Evolutionary conservation across 23 red algal genomes (phyloP).

Genomic region (Gracilariopsis chorda): DNA sequence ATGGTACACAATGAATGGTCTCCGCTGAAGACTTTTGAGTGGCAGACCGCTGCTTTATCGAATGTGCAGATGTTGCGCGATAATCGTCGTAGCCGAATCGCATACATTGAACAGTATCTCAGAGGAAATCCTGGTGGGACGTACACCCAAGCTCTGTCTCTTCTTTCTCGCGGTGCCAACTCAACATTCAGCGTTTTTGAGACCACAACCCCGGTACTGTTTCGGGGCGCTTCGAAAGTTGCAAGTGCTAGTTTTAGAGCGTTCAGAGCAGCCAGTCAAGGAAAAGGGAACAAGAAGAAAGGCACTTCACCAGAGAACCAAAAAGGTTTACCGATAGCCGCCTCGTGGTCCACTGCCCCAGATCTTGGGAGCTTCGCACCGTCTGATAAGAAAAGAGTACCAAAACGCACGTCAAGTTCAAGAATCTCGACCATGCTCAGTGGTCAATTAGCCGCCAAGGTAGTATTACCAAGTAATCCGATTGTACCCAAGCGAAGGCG

Average conservation of each 20-base stretch:
- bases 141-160: neutral
- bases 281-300: neutral
- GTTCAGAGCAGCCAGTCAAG: neutral
- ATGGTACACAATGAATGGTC: neutral
- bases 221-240: neutral
- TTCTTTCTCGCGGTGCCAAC: neutral
- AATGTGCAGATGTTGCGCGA: neutral
- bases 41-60: neutral
- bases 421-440: neutral
- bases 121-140: neutral
- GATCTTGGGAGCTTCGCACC: neutral
- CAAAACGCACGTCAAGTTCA: neutral
- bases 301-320: neutral
- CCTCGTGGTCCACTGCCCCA: neutral
- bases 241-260: neutral
- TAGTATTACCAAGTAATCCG: neutral
- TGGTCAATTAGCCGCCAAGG: neutral
- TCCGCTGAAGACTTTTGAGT: neutral
- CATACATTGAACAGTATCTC: neutral
- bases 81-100: neutral
- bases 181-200: neutral
- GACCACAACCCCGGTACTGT: neutral
- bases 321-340: neutral
- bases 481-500: neutral
- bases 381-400: neutral